Percentiles rank a stretch among this genome's conserved stretches.
Conservation (phyloP, 2,329 filamentous ascomycete genomes). For the Fusarium incarnatum region DNA sequence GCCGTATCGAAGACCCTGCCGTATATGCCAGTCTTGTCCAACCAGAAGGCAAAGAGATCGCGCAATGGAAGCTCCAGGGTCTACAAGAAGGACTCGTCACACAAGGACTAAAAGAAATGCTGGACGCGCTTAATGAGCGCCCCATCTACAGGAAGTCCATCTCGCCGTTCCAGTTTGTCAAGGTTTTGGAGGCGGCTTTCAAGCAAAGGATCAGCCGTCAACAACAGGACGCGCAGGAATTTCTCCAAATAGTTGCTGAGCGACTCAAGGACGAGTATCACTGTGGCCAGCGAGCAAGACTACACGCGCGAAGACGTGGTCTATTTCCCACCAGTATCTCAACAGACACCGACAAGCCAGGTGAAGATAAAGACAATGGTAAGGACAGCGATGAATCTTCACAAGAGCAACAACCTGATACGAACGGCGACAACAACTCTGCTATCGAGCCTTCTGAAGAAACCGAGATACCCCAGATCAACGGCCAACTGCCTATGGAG, state of each 20-base stretch:
- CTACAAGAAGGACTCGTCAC: conserved; percentile 88
- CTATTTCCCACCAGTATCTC: conserved; percentile 26
- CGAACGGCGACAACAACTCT: conserved; percentile 26
- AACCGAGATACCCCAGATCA: conserved; percentile 35
- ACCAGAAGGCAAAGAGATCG: conserved; percentile 57
- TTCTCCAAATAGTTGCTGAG: conserved; percentile 93
- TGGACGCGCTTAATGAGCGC: conserved; percentile 92
- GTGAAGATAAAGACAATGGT: conserved; percentile 39
- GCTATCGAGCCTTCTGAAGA: conserved; percentile 43
- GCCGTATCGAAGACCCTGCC: conserved; percentile 80
- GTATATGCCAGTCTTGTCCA: conserved; percentile 76
- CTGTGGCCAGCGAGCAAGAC: conserved; percentile 80
- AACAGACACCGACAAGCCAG: conserved; percentile 29
- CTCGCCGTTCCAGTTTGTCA: conserved; percentile 85
- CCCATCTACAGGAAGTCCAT: conserved; percentile 96
- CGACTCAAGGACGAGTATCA: conserved; percentile 94
- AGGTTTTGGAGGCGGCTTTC: conserved; percentile 86
- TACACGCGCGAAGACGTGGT: conserved; percentile 59
- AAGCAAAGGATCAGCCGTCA: conserved; percentile 90
- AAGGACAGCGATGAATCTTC: conserved; percentile 16
- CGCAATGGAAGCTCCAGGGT: conserved; percentile 71
- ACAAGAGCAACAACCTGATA: conserved; percentile 23
- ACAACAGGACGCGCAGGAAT: conserved; percentile 98
- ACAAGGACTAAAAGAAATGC: conserved; percentile 87
- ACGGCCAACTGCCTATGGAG: conserved; percentile 51